phyloP scores from a whole-genome alignment of 257 asterid species.

The Penstemon newberryi region DNA sequence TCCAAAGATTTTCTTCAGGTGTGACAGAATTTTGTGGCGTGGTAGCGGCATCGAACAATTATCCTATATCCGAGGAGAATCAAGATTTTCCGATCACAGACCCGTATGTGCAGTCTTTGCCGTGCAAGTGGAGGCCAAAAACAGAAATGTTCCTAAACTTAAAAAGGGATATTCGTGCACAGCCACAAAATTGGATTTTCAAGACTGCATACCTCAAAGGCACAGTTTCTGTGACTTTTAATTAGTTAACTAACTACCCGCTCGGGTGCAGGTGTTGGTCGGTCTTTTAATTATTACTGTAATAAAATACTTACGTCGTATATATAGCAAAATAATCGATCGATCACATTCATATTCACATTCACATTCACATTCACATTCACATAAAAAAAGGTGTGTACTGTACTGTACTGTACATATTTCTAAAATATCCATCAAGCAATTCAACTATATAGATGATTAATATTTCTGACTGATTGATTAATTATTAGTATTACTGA shows the following conservation, averaged over 20 bases:
- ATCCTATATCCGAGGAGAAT: slow-evolving; percentile 76
- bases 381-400: not conserved
- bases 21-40: slow-evolving; percentile 84
- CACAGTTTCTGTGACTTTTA: slow-evolving; percentile 59
- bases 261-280: too few relatives aligned
- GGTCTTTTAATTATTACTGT: too few relatives aligned
- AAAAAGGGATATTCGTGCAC: slow-evolving; percentile 71
- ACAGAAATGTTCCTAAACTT: slow-evolving; percentile 37
- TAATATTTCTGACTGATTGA: not conserved
- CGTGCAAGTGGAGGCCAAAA: slow-evolving; percentile 54
- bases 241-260: too few relatives aligned
- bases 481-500: not conserved
- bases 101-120: slow-evolving; percentile 78
- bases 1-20: slow-evolving; percentile 45
- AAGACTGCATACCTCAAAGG: slow-evolving; percentile 55
- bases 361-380: not conserved
- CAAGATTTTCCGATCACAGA: slow-evolving; percentile 84
- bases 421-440: not conserved
- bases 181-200: slow-evolving; percentile 40
- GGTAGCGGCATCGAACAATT: slow-evolving; percentile 68
- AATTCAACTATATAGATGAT: not conserved
- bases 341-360: not conserved
- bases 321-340: not conserved
- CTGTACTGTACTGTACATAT: too few relatives aligned
- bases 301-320: too few relatives aligned